Percentiles rank a stretch among this genome's conserved stretches.
Conservation (phyloP, 805 yeast genomes). For the Scheffersomyces stipitis region DNA sequence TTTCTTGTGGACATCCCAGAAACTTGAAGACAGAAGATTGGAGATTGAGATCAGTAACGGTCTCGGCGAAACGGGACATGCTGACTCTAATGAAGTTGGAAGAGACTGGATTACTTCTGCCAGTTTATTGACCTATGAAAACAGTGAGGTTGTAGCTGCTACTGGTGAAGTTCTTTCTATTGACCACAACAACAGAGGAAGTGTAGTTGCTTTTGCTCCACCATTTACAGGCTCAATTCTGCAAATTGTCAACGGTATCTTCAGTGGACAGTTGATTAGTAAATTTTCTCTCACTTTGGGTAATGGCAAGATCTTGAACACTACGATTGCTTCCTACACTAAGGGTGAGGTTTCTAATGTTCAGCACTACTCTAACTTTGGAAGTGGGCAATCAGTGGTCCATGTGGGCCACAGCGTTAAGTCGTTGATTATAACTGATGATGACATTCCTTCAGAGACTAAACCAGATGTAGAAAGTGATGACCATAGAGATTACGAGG, state of each 20-base stretch:
- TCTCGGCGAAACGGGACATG: constrained; percentile 30
- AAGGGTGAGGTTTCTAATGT: constrained; percentile 36
- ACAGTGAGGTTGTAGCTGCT: constrained; percentile 34
- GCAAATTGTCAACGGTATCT: constrained; percentile 40
- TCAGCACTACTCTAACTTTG: constrained; percentile 37
- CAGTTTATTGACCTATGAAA: constrained; percentile 55
- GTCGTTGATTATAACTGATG: constrained; percentile 21
- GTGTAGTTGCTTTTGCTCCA: constrained; percentile 32
- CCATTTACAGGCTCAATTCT: constrained; percentile 35
- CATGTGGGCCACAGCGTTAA: constrained; percentile 24
- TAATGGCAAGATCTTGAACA: constrained; percentile 35
- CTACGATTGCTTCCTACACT: constrained; percentile 27
- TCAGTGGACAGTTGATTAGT: constrained; percentile 32
- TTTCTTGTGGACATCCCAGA: constrained; percentile 52
- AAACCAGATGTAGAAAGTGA: constrained; percentile 7
- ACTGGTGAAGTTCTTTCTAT: constrained; percentile 35
- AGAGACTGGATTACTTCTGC: constrained; percentile 64
- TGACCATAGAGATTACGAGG: too few species aligned
- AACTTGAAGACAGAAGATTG: constrained; percentile 29
- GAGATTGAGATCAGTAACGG: constrained; percentile 57
- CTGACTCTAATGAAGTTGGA: constrained; percentile 29
- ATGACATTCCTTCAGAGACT: constrained; percentile 11
- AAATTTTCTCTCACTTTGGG: constrained; percentile 34
- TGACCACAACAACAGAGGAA: constrained; percentile 22
- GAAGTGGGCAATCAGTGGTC: constrained; percentile 37